Conservation (phyloP, 805 yeast species). For the Lipomyces spencermartinsiae region DNA sequence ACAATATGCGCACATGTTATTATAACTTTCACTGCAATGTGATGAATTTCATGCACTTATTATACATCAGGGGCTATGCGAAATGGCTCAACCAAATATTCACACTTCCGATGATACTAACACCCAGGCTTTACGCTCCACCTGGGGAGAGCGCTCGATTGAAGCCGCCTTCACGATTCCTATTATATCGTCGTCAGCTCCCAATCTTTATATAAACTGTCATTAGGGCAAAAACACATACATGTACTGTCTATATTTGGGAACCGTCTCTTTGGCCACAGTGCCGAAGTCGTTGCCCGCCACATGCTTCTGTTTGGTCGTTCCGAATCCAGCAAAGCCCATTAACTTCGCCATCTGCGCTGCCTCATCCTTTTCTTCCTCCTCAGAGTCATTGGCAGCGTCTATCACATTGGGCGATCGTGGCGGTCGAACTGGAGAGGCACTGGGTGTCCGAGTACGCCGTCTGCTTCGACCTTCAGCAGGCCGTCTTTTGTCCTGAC, state of each 20-base stretch:
- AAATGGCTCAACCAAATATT: neutral
- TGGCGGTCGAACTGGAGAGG: constrained; percentile 15
- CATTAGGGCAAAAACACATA: constrained; percentile 13
- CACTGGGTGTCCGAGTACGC: constrained; percentile 18
- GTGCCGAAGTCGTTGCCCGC: constrained; percentile 48
- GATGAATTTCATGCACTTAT: neutral
- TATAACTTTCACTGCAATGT: neutral
- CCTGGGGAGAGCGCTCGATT: constrained; percentile 12
- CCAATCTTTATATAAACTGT: neutral
- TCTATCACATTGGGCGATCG: constrained; percentile 19
- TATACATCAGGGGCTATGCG: neutral
- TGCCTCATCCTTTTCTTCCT: constrained; percentile 31
- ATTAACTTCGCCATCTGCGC: constrained; percentile 48
- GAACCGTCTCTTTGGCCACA: constrained; percentile 41
- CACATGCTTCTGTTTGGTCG: constrained; percentile 52
- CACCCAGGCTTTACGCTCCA: neutral
- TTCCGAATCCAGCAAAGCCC: constrained; percentile 52
- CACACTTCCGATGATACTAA: too few species aligned
- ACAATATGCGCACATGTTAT: neutral
- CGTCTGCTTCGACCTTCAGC: constrained; percentile 3
- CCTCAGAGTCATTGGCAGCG: constrained; percentile 28
- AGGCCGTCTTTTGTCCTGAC: constrained; percentile 1
- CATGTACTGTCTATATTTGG: constrained; percentile 52
- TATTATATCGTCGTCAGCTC: neutral
- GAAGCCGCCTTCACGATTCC: constrained; percentile 33